Percentiles rank a stretch among this genome's conserved stretches.
Conservation (phyloP, 805 yeast species). For the Ascoidea rubescens region DNA sequence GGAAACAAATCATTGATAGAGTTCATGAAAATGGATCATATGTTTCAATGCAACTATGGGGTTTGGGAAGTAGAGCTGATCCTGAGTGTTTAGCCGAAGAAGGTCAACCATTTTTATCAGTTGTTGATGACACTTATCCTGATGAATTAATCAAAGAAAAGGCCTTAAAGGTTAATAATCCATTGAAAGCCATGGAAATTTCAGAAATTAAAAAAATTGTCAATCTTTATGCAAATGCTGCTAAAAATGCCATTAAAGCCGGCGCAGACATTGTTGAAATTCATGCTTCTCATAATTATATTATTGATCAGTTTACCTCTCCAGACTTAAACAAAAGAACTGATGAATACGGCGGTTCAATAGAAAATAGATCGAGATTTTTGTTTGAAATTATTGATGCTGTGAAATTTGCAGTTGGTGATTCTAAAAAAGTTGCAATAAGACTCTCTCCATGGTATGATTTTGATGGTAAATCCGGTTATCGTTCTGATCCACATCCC, state of each 20-base stretch:
- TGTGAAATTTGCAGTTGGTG: conserved; percentile 38
- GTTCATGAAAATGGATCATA: conserved; percentile 37
- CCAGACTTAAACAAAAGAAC: conserved; percentile 34
- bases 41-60: conserved; percentile 39
- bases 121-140: conserved; percentile 23
- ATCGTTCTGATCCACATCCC: conserved; percentile 20
- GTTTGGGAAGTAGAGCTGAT: conserved; percentile 29
- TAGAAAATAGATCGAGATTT: conserved; percentile 43
- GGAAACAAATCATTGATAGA: conserved; percentile 33
- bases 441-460: conserved; percentile 33
- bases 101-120: conserved; percentile 24
- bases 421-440: conserved; percentile 27
- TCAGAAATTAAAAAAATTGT: conserved; percentile 27
- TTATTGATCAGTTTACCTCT: conserved; percentile 34
- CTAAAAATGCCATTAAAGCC: conserved; percentile 33
- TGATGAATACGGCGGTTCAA: conserved; percentile 50
- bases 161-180: conserved; percentile 21
- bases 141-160: conserved; percentile 21
- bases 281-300: conserved; percentile 51
- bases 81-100: conserved; percentile 22
- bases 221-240: conserved; percentile 28
- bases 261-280: conserved; percentile 50
- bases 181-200: conserved; percentile 22
- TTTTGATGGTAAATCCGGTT: conserved; percentile 27
- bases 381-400: conserved; percentile 32